Conservation (phyloP, 345 rosid species). For the Brassica rapa region DNA sequence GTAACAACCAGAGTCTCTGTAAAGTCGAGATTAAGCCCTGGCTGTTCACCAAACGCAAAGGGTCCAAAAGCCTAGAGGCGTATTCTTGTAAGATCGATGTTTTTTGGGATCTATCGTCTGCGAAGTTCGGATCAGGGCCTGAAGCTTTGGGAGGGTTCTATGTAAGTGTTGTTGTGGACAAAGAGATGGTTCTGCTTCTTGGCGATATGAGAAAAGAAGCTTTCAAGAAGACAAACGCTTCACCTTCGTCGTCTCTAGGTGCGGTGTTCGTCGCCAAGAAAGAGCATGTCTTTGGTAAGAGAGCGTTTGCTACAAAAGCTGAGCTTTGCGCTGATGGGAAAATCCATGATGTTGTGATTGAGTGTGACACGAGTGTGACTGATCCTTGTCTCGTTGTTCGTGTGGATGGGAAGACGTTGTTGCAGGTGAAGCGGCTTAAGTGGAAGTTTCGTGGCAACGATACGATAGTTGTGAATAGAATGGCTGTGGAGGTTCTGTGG, state of each 20-base stretch:
- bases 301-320: constrained; percentile 65
- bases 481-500: constrained; percentile 87
- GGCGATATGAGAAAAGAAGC: constrained; percentile 89
- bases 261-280: constrained; percentile 65
- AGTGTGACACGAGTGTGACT: constrained; percentile 69
- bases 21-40: constrained; percentile 89
- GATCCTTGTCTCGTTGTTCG: constrained; percentile 84
- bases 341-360: constrained; percentile 69
- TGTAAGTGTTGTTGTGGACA: constrained; percentile 61
- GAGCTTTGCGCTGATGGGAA: constrained; percentile 70
- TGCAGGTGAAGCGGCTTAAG: constrained; percentile 80
- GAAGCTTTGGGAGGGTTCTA: constrained; percentile 81
- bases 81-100: constrained; percentile 58
- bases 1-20: constrained; percentile 62
- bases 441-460: constrained; percentile 97
- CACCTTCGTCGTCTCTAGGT: constrained; percentile 40
- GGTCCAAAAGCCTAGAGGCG: constrained; percentile 56
- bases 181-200: constrained; percentile 63
- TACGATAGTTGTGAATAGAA: constrained; percentile 81
- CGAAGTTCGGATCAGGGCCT: constrained; percentile 82
- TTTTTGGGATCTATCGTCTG: constrained; percentile 74
- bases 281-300: constrained; percentile 87
- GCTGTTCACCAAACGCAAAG: constrained; percentile 84
- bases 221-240: constrained; percentile 57
- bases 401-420: constrained; percentile 65